Evolutionary conservation across 768 basidiomycete genomes (phyloP), one percentile per base, ranked within the genome.

Genomic region (Collybia sp.): DNA sequence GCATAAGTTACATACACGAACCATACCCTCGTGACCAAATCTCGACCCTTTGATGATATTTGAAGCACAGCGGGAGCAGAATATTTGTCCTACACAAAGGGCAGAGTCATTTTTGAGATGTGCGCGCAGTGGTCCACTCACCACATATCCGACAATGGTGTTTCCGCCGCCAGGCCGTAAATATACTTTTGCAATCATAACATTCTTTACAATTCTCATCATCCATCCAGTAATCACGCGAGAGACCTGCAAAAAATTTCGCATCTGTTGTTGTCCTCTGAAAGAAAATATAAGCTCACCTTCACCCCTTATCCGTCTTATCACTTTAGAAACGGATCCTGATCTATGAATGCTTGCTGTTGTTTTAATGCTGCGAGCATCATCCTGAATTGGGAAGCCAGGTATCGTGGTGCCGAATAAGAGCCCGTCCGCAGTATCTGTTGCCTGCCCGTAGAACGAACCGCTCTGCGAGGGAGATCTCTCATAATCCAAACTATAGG

Each of bases 101-200:
- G 10, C 38, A 31, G 43, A 48, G 36, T 43, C 39, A 19, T 41
- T 17, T 25, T 18, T 8, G n/a, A 42, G 13, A 10, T 5, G 3
- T 42, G 5, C 6, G 32, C 39, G 40, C 33, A 33, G 40, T 41
- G 43, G 13, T 37, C 32, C 43, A 65, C 77, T 46, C 58, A 87
- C 93, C 93, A 59, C 96, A 98, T 63, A 98, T 93, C 11, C 96
- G 82, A 67, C 96, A 99, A 61, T 99, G 96, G 57, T 99, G 96
- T 63, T 94, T 96, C 52, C 96, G 72, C 43, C 94, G 70, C 91
- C 92, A 97, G 2, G 93, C 80, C 0, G 92, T 91, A 67, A 99
- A 99, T 41, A 88, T 75, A 53, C 88, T 90, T 64, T 92, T 91
- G 70, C 93, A 96, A 63, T 94, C 93, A 60, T 92, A 95, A 58